These are phyloP conservation scores for Vaccinium macrocarpon DNA, from an alignment of 148 eudicot species.

Conservation along the genomic window DNA sequence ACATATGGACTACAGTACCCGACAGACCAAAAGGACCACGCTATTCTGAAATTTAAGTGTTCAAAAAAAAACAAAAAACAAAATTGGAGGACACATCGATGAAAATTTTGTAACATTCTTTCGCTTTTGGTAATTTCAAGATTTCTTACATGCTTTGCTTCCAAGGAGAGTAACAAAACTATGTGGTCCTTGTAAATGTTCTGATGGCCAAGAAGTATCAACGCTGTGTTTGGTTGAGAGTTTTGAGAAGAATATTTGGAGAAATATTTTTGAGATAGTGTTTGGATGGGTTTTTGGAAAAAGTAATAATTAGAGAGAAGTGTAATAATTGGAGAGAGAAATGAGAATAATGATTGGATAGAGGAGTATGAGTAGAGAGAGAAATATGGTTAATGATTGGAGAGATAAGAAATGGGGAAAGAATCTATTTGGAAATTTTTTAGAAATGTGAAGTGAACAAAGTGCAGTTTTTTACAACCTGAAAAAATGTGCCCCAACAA, in stretches of 20 bases:
- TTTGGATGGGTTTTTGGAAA: too few species aligned
- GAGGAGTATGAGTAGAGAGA: too few species aligned
- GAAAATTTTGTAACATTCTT: not conserved
- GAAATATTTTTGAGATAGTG: too few species aligned
- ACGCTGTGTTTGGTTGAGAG: too few species aligned
- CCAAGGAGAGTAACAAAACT: not conserved
- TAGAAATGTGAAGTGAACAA: too few species aligned
- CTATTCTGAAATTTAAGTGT: not conserved
- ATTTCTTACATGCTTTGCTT: not conserved
- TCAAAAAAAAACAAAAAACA: not conserved
- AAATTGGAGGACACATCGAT: not conserved
- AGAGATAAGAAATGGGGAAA: too few species aligned
- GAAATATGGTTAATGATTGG: too few species aligned
- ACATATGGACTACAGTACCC: not conserved
- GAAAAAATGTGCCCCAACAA: constrained; percentile 97
- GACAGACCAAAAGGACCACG: constrained; percentile 3
- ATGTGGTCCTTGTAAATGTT: not conserved
- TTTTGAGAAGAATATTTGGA: too few species aligned
- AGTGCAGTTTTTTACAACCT: constrained; percentile 50
- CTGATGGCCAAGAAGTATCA: constrained; percentile 13
- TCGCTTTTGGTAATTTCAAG: not conserved
- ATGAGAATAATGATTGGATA: too few species aligned
- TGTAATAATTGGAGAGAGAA: too few species aligned
- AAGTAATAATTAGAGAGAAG: too few species aligned
- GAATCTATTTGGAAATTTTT: too few species aligned